Evolutionary conservation across 352 stramenopile genomes (phyloP), one percentile per base, ranked within the genome.

Genomic region (Globisporangium irregulare): DNA sequence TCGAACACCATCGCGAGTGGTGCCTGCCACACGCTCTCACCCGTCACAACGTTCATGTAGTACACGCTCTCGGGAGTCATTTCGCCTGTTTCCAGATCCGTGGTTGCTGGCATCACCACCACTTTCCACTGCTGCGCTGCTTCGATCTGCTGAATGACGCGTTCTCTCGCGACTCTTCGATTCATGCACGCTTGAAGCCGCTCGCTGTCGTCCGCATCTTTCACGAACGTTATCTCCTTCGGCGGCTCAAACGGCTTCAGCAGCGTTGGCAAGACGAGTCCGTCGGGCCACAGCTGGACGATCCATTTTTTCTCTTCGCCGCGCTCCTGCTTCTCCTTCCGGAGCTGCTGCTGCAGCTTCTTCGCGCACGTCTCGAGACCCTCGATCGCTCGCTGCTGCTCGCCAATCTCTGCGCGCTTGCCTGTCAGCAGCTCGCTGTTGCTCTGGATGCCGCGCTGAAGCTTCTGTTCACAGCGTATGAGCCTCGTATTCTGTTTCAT

Each of bases 221-320:
- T 74, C 25, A 83, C 71, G 12, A 76, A 62, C 15, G 32, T 7
- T 27, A 67, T 14, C 15, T 50, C 51, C 18, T n/a, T 36, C 12
- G 22, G 34, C 27, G 25, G 63, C 46, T 73, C 79, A 56, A 81
- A 80, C 7, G 72, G 66, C 41, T 79, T 60, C 10, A 94, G 67
- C 6, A 94, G 66, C 3, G 86, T 90, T 0, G 84, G 86, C 20
- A 90, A 73, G 7, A 86, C 80, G 24, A 80, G 69, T 14, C 69
- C 72, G 10, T 86, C 72, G 0, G 86, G 86, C 86, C 86, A 94
- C n/a, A 92, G 68, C 27, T 74, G 62, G 4, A 72, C 72, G 4
- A 94, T 67, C 84, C 82, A 92, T 66, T 90, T 66, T 50, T 81
- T 83, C 69, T 94, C 86, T 18, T 89, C 83, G 0, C 43, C 53